Evolutionary conservation across 805 yeast species (phyloP), one percentile per base, ranked within the genome.

Genomic region (Maudiozyma pseudohumilis): DNA sequence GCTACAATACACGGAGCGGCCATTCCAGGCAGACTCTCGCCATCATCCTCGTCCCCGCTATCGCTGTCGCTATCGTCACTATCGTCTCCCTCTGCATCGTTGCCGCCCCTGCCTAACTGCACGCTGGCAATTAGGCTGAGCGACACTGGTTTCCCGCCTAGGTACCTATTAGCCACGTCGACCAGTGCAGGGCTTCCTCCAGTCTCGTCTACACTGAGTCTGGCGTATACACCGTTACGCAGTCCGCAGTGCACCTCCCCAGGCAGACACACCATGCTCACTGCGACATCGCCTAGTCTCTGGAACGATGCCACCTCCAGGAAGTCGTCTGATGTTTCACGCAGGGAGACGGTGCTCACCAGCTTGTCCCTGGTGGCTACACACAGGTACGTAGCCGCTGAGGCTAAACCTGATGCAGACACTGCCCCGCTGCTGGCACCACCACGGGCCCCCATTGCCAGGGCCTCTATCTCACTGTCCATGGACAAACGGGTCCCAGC

Each of bases 161-260:
- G 55, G 50, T 80, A 86, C 50, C 79, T 77, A 13, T 76, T 74
- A 48, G 80, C 66, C 1, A 86, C 73, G 45, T 80, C 79, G 1
- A 72, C 62, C 11, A 80, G 54, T 4, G 26, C 12, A 8, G n/a
- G 9, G n/a, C 79, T 65, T 4, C 61, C 49, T 0, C 55, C 50
- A 50, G 82, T 85, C 27, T 87, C 47, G 16, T 15, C 24, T 28
- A 43, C 25, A 5, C 63, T 59, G 0, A 85, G 72, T 13, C 79
- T 64, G 2, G 78, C 77, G 59, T 80, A 85, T 1, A 88, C 74
- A 16, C 97, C 97, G 55, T 77, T 84, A n/a, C 63, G 70, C 66
- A 87, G 68, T 2, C 96, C 96, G 35, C 86, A 70, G 56, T 87
- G 94, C 9, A 83, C 68, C 10, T 7, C 17, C 17, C 31, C 31